Base-by-base conservation (phyloP, 176 grass and related monocot genomes). In the Aegilops speltoides region DNA sequence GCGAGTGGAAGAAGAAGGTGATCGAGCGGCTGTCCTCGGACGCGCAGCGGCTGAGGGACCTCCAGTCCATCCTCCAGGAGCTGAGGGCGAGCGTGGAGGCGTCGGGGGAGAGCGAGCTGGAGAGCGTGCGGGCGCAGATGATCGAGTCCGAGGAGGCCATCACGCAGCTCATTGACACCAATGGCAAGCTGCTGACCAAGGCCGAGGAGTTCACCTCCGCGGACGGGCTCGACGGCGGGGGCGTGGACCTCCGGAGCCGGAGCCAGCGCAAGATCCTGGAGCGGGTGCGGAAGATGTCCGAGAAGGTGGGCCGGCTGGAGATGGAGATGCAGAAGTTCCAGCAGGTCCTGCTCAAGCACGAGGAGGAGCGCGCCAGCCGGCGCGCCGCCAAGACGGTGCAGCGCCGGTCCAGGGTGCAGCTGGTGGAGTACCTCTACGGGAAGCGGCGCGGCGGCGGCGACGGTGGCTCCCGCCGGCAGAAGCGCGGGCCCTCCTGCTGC, bases 361-460 rank as follows among this genome's bases (percentile, higher is more conserved):
- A 96, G 82, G 90, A 94, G 72, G 94, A 94, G 72, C 80, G 86
- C 9, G 85, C 81, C 61, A 92, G 75, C 69, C 66, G 82, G 41
- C 91, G 91, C 4, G 87, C 80, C 22, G 41, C 46, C 2, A 88
- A 68, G 83, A 83, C 70, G 10, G 85, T 83, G 77, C 88, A 85
- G 84, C 76, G 85, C 1, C 90, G 85, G 24, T 93, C 94, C 0
- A 92, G 91, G 84, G 87, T 99, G 41, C 92, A 90, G 80, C 88
- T 99, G 14, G 89, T 93, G 65, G 97, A 99, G 77, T 99, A 96
- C 81, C 90, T 96, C 5, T 94, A 96, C 83, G 94, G 94, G 3
- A 92, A 80, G 70, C 86, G 82, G 14, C 93, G 79, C 23, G 90
- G 43, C 12, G 43, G 43, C 43, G 43, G 92, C n/a, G 84, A 72